Percentiles rank a stretch among this genome's conserved stretches.
Evolutionary conservation across 2,329 filamentous ascomycete species (phyloP).

Genomic region (Neofusicoccum umdonicola): DNA sequence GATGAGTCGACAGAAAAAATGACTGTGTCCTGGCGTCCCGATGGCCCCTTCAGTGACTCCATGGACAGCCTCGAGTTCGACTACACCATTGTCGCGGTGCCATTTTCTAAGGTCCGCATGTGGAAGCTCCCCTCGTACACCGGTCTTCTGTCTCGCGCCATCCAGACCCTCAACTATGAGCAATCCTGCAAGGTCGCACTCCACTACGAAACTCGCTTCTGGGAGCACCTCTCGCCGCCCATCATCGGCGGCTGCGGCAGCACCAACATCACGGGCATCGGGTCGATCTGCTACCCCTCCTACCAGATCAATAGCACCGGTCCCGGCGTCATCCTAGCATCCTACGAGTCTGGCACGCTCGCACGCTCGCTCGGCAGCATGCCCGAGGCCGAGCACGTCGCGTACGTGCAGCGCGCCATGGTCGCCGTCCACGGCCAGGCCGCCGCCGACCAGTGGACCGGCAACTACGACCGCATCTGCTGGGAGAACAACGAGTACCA

Average conservation of each 20-base stretch:
- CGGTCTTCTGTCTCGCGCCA: constrained; percentile 49
- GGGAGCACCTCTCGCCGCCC: constrained; percentile 52
- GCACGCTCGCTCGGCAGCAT: constrained; percentile 49
- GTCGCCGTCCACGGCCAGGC: constrained; percentile 63
- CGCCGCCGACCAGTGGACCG: constrained; percentile 62
- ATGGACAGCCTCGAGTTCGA: constrained; percentile 57
- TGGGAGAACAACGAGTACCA: constrained; percentile 63
- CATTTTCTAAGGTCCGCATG: constrained; percentile 62
- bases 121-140: constrained; percentile 59
- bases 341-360: constrained; percentile 52
- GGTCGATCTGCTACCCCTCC: constrained; percentile 64
- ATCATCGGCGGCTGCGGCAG: constrained; percentile 65
- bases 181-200: constrained; percentile 60
- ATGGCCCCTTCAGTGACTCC: constrained; percentile 42
- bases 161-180: constrained; percentile 50
- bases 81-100: constrained; percentile 64
- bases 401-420: constrained; percentile 64
- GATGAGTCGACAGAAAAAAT: constrained; percentile 53
- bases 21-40: constrained; percentile 56
- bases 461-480: constrained; percentile 63
- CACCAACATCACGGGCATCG: constrained; percentile 61
- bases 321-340: constrained; percentile 61
- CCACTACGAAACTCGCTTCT: constrained; percentile 65
- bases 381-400: constrained; percentile 60
- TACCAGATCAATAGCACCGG: constrained; percentile 65